A percentile compares a stretch with the other conserved stretches of the same genome.
These are phyloP conservation scores for Magnaporthiopsis poae DNA, from an alignment of 2,329 filamentous ascomycete genomes.

Conservation along the genomic window DNA sequence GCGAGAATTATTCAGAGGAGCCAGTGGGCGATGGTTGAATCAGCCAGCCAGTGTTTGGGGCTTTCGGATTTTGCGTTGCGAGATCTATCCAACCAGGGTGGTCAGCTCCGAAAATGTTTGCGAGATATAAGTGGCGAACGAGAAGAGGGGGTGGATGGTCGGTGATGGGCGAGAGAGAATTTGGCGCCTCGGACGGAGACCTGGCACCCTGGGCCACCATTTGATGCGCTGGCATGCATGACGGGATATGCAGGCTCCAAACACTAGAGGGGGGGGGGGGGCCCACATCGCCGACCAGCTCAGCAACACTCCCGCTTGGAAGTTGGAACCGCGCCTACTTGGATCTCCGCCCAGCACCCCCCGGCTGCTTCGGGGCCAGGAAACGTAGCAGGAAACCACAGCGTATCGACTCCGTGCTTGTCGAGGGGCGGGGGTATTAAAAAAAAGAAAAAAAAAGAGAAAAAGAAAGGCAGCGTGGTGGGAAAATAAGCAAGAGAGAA, in stretches of 20 bases:
- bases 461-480: not conserved
- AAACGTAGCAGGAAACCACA: slow-evolving; percentile 2
- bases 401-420: not conserved
- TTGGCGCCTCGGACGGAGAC: slow-evolving; percentile 31
- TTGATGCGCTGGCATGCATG: slow-evolving; percentile 51
- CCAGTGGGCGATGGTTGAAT: slow-evolving; percentile 1
- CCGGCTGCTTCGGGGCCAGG: not conserved
- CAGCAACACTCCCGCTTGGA: slow-evolving; percentile 20
- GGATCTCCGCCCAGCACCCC: not conserved
- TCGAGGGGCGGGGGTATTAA: not conserved
- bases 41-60: slow-evolving; percentile 1
- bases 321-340: not conserved
- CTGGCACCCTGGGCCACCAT: slow-evolving; percentile 16
- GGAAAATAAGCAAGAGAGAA: slow-evolving; percentile 3
- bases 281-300: slow-evolving; percentile 30
- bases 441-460: slow-evolving; percentile 1
- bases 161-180: slow-evolving; percentile 15
- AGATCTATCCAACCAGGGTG: slow-evolving; percentile 32
- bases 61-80: slow-evolving; percentile 7
- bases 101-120: slow-evolving; percentile 19
- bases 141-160: slow-evolving; percentile 22
- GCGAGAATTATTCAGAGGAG: slow-evolving; percentile 3
- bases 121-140: slow-evolving; percentile 30
- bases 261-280: slow-evolving; percentile 10
- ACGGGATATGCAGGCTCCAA: slow-evolving; percentile 46